Base-by-base conservation (phyloP, 495 filamentous ascomycete species). In the Cudoniella acicularis region DNA sequence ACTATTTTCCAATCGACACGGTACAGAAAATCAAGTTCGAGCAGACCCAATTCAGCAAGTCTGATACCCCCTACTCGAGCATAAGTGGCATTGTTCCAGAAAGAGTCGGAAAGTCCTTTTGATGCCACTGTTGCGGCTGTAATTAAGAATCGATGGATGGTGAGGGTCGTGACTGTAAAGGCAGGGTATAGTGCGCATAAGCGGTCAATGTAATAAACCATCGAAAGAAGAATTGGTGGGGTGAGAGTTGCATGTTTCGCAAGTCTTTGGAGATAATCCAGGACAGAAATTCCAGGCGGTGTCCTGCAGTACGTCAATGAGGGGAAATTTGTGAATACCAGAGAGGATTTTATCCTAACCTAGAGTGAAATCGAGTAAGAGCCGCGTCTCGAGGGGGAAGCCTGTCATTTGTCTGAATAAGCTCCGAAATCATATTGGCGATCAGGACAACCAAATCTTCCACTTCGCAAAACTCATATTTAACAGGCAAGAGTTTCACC, bases 131-230 rank as follows among this genome's bases (percentile, higher is more conserved):
- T 96, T 9, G 93, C 94, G 24, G 92, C 90, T 16, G 93, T 89
- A 62, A 98, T 98, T 13, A 98, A 81, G 70, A 98, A 98, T 10
- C 94, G 91, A 74, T 98, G 94, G 18, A 98, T 92, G 0, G 94
- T 98, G 16, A 98, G 80, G 40, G 88, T 94, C 64, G 87, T 94
- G 49, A 98, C 92, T 36, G 91, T 96, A 73, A 98, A 98, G 17
- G 90, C 88, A 6, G 91, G 87, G 68, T 96, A 98, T 24, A 94
- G 74, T 2, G 89, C 85, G 72, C 92, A 98, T 17, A 98, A 78
- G n/a, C 89, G 86, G 71, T 98, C 95, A 59, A 98, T 97, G 68
- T 98, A 98, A 69, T 93, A 98, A 53, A 98, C 94, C 92, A 98
- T 98, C 60, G 91, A 92, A n/a, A 98, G 81, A n/a, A 98, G 82